Base-by-base conservation (phyloP, 1,284 basidiomycete genomes). In the Megacollybia platyphylla region DNA sequence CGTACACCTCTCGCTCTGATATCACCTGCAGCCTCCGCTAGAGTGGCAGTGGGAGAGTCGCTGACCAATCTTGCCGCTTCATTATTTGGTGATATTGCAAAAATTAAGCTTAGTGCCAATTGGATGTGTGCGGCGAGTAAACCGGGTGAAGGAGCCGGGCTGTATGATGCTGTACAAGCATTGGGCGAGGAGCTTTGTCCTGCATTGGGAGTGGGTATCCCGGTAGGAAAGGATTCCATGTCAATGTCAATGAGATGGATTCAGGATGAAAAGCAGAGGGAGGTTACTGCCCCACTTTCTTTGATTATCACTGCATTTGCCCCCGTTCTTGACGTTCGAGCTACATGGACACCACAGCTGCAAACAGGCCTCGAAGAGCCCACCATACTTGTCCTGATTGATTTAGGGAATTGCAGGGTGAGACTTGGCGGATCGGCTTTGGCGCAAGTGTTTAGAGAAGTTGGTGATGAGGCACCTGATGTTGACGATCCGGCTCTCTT, bases 211-310 rank as follows among this genome's bases (percentile, higher is more conserved):
- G 68, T 98, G 17, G 87, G 91, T 18, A 91, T 99, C 41, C 96
- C 94, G 0, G 94, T 98, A 29, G 94, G 96, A 27, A 99, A 99
- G 65, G 94, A 99, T 62, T 97, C 92, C 2, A 97, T 99, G 96
- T 93, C 89, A 28, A 99, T 98, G 94, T 86, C 87, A 47, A 98
- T 97, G 94, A 86, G 82, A 53, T 99, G 94, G 94, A 71, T 58
- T 42, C 62, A 83, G 24, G 70, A 70, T 6, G 70, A 65, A 18
- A 74, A 80, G 49, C 67, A 77, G 54, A 81, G 79, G 47, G 82
- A 92, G 54, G 88, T 98, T 46, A 93, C 80, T 36, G 75, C 94
- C 3, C 96, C 94, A 2, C 62, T 97, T 40, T 96, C 92, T 17
- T 69, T 96, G 50, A 89, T 97, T 56, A 78, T 97, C 47, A 97